A percentile compares a stretch with the other conserved stretches of the same genome.
Evolutionary conservation across 495 filamentous ascomycete species (phyloP).

Genomic region (Penicilliopsis zonata): DNA sequence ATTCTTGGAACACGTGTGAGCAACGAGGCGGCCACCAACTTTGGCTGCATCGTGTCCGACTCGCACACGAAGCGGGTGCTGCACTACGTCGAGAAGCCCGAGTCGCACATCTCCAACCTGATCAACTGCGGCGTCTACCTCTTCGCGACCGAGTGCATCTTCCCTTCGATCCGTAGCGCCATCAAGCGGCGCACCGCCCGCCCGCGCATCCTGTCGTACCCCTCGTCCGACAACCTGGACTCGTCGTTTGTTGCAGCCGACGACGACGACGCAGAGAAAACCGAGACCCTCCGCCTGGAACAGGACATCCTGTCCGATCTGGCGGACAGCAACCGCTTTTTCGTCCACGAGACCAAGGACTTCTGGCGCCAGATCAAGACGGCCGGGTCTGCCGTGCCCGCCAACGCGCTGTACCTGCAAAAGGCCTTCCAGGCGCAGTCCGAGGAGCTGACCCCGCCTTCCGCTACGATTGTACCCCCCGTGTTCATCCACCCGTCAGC

Average conservation of each 20-base stretch:
- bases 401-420: conserved; percentile 93
- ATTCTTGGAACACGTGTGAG: conserved; percentile 88
- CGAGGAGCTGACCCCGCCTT: conserved; percentile 70
- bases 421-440: conserved; percentile 83
- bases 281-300: conserved; percentile 86
- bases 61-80: conserved; percentile 89
- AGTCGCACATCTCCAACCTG: conserved; percentile 94
- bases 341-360: conserved; percentile 95
- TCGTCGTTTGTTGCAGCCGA: conserved; percentile 65
- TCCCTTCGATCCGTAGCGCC: conserved; percentile 86
- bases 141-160: conserved; percentile 89
- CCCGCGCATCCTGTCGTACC: conserved; percentile 84
- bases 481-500: conserved; percentile 98
- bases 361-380: conserved; percentile 99
- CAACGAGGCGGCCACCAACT: conserved; percentile 89
- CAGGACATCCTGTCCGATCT: conserved; percentile 96
- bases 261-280: conserved; percentile 63
- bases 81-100: conserved; percentile 99
- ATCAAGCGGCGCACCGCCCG: conserved; percentile 94
- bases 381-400: conserved; percentile 91
- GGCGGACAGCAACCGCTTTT: conserved; percentile 96
- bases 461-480: conserved; percentile 81
- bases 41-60: conserved; percentile 96
- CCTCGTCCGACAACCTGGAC: conserved; percentile 87
- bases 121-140: conserved; percentile 99